Evolutionary conservation across 139 green algal species (phyloP).

Genomic region (Chlamydomonas sp.): DNA sequence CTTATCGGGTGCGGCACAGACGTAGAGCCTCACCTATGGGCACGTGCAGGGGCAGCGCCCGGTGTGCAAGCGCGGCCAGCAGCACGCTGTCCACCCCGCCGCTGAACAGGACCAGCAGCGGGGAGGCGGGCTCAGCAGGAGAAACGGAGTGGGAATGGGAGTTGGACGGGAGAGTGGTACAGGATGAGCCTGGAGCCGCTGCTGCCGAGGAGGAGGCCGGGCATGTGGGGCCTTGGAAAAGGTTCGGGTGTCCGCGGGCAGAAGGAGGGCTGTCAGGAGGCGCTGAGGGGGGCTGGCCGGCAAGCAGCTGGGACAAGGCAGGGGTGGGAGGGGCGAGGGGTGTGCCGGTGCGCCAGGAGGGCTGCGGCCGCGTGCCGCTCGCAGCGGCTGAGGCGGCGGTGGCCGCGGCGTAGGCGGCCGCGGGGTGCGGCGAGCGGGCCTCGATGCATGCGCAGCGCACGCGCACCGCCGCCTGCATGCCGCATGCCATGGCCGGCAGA

Average conservation of each 20-base stretch:
- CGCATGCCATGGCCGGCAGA: not conserved
- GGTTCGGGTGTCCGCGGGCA: no score
- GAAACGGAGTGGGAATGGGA: no score
- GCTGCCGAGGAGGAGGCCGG: not conserved
- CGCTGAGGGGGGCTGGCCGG: not conserved
- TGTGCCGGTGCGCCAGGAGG: not conserved
- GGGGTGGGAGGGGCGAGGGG: not conserved
- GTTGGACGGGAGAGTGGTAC: not conserved
- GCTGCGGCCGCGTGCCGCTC: not conserved
- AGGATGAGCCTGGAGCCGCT: not conserved
- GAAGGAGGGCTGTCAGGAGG: not conserved
- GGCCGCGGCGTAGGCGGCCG: not conserved
- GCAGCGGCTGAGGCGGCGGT: not conserved
- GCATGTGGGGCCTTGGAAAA: no score
- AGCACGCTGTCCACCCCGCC: slow-evolving; percentile 91
- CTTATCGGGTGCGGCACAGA: not conserved
- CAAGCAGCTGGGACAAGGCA: not conserved
- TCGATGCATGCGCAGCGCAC: slow-evolving; percentile 60
- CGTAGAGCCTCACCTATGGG: slow-evolving; percentile 43
- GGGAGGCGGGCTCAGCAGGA: slow-evolving; percentile 14
- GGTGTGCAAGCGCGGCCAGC: slow-evolving; percentile 79
- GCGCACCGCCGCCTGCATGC: slow-evolving; percentile 44
- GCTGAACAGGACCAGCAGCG: slow-evolving; percentile 89
- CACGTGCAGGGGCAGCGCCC: slow-evolving; percentile 54
- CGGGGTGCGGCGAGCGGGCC: not conserved